Evolutionary conservation across 768 basidiomycete genomes (phyloP).

Genomic region (Collybia sp.): DNA sequence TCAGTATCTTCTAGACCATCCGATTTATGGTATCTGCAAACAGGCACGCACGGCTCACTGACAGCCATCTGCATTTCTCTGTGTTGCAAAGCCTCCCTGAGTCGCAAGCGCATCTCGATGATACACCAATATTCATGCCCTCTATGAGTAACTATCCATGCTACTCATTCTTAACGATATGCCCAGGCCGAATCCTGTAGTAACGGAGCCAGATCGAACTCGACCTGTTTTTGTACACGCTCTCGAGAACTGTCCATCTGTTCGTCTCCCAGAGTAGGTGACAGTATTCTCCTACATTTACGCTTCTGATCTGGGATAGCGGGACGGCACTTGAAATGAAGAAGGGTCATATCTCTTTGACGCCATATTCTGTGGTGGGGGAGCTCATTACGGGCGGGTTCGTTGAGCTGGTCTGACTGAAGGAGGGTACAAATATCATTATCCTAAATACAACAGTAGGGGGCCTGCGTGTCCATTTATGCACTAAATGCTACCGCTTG

Average conservation of each 20-base stretch:
- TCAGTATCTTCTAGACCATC: not conserved
- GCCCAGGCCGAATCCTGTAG: slow-evolving; percentile 32
- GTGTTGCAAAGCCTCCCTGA: slow-evolving; percentile 83
- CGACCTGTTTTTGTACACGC: slow-evolving; percentile 83
- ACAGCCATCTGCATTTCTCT: slow-evolving; percentile 72
- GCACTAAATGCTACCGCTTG: slow-evolving; percentile 15
- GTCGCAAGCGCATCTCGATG: slow-evolving; percentile 72
- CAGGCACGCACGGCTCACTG: slow-evolving; percentile 74
- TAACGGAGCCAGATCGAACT: slow-evolving; percentile 71
- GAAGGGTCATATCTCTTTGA: slow-evolving; percentile 77
- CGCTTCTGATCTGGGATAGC: slow-evolving; percentile 21
- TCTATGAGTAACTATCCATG: slow-evolving; percentile 59
- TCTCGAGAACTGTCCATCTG: slow-evolving; percentile 59
- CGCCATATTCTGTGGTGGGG: slow-evolving; percentile 74
- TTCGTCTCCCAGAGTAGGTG: slow-evolving; percentile 66
- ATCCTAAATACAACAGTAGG: no score
- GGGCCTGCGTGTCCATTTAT: no score
- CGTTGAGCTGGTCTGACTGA: slow-evolving; percentile 63
- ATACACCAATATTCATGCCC: slow-evolving; percentile 63
- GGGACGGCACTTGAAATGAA: slow-evolving; percentile 70
- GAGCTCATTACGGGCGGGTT: slow-evolving; percentile 67
- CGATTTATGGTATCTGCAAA: not conserved
- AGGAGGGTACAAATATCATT: no score
- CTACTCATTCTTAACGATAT: slow-evolving; percentile 4
- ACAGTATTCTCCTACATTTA: not conserved